phyloP scores from a whole-genome alignment of 345 rosid genomes.

The Populus simonii region DNA sequence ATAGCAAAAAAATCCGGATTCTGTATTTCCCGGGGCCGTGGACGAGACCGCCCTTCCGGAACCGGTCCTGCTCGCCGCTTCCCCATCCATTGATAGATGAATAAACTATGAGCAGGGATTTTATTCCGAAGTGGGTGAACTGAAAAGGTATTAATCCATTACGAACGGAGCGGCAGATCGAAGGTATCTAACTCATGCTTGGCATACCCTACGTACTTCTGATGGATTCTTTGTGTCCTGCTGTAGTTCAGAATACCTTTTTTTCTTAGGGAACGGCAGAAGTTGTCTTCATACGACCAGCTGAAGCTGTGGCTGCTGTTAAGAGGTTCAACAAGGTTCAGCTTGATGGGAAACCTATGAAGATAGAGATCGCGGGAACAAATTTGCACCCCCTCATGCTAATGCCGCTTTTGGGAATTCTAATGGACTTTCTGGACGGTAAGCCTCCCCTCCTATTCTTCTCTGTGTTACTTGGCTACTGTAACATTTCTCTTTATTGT shows the following conservation, averaged over 20 bases:
- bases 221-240: slow-evolving; percentile 33
- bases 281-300: slow-evolving; percentile 68
- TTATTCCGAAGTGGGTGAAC: slow-evolving; percentile 88
- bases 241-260: slow-evolving; percentile 38
- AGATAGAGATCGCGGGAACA: slow-evolving; percentile 83
- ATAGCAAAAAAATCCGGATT: slow-evolving; percentile 68
- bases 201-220: slow-evolving; percentile 34
- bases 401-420: slow-evolving; percentile 40
- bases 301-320: slow-evolving; percentile 80
- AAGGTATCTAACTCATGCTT: slow-evolving; percentile 61
- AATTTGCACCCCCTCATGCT: slow-evolving; percentile 34
- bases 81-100: slow-evolving; percentile 31
- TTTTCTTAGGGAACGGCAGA: slow-evolving; percentile 90
- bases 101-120: slow-evolving; percentile 49
- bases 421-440: slow-evolving; percentile 60
- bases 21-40: slow-evolving; percentile 46
- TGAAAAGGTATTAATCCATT: slow-evolving; percentile 77
- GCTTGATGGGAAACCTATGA: slow-evolving; percentile 95
- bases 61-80: slow-evolving; percentile 71
- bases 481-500: not conserved
- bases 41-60: slow-evolving; percentile 51
- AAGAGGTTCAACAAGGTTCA: slow-evolving; percentile 92
- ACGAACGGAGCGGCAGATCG: slow-evolving; percentile 94
- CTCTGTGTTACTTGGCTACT: not conserved
- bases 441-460: slow-evolving; percentile 8